Base-by-base conservation (phyloP, 148 eudicot genomes). In the Chenopodium berlandieri region DNA sequence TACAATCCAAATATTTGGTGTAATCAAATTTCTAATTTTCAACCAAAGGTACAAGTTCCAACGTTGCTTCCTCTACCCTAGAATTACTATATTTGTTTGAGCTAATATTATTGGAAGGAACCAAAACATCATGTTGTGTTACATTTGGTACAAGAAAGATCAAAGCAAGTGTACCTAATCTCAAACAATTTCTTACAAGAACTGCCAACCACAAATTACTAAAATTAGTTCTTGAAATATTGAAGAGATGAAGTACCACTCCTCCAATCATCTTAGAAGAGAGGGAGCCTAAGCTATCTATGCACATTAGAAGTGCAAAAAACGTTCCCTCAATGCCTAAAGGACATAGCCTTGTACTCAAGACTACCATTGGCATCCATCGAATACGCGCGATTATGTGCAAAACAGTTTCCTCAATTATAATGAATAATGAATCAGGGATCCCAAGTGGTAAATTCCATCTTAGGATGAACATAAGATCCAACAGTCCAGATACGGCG, bases 241-340 rank as follows among this genome's bases (percentile, higher is more conserved):
- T 82, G 17, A 92, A 75, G 19, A 83, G 34, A 66, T 88, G 90
- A 76, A 92, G 93, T 11, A 86, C 83, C 73, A 88, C 27, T 40
- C 91, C 95, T 14, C 95, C 93, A 2, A 81, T 83, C 89, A 87
- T 84, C 83, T 92, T 90, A 0, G 91, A 75, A 1, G 86, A 73
- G 13, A 92, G 89, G 1, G 88, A 73, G 4, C 94, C 92, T 20
- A 91, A 69, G 56, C 89, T 89, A 52, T 92, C 95, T 25, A 92
- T 92, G 86, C 95, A 88, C 93, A 89, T 92, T 6, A 92, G 76
- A 0, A 90, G 80, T 12, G 95, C 92, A 25, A 88, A 90, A 77
- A 92, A 90, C 0, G 94, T 91, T 4, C 94, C 94, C 76, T 91
- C 92, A 4, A 91, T 91, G 68, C 94, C 94, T 30, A 85, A 40